A percentile compares a stretch with the other conserved stretches of the same genome.
Conservation (phyloP, 495 filamentous ascomycete genomes). For the Penicillium canariense region DNA sequence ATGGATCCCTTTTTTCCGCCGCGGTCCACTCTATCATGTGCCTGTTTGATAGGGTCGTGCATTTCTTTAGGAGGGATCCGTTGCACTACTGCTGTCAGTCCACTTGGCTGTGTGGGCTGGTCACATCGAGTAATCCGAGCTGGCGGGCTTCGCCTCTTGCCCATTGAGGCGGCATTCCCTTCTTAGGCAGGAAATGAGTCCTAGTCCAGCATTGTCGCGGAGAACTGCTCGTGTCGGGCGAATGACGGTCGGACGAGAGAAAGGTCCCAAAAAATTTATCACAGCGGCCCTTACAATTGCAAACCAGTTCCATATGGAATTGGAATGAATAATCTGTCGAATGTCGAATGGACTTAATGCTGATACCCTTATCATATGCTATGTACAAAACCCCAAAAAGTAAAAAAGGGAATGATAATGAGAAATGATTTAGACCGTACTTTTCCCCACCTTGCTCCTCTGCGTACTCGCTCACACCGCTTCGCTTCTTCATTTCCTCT, state of each 20-base stretch:
- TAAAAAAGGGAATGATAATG: not conserved
- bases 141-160: not conserved
- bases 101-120: not conserved
- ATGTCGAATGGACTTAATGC: not conserved
- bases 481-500: constrained; percentile 24
- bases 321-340: not conserved
- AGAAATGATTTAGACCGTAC: constrained; percentile 10
- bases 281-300: too few relatives aligned
- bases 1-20: not conserved
- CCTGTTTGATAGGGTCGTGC: not conserved
- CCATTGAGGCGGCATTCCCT: constrained; percentile 10
- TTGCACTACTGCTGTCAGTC: not conserved
- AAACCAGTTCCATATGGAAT: too few relatives aligned
- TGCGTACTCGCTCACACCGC: constrained; percentile 4
- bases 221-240: not conserved
- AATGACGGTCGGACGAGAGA: constrained; percentile 6
- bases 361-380: constrained; percentile 18
- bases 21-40: constrained; percentile 1
- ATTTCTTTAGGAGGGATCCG: not conserved
- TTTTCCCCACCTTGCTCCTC: not conserved
- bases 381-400: constrained; percentile 22
- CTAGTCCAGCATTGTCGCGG: not conserved
- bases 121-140: constrained; percentile 28
- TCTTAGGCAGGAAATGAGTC: constrained; percentile 8
- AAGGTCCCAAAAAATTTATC: too few relatives aligned